phyloP scores from a whole-genome alignment of 257 asterid species.

The Apocynum venetum region DNA sequence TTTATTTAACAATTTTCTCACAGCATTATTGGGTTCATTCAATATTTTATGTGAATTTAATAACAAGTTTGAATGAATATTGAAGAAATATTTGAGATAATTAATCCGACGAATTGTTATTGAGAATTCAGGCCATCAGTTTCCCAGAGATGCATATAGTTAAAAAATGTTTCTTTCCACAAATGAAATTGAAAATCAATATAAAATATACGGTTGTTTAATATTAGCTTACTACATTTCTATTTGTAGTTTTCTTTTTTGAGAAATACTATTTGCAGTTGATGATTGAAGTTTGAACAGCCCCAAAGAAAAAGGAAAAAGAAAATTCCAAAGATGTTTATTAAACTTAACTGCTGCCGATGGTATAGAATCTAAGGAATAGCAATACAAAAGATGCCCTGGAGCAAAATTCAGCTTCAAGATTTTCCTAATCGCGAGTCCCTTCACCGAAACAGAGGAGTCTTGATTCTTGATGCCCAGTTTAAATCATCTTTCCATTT shows the following conservation, averaged over 20 bases:
- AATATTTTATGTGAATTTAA: neutral
- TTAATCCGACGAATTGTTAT: neutral
- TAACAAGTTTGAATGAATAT: neutral
- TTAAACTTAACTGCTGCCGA: neutral
- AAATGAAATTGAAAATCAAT: too few species aligned
- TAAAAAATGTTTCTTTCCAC: too few species aligned
- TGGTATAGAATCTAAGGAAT: neutral
- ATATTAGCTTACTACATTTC: too few species aligned
- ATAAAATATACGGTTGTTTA: too few species aligned
- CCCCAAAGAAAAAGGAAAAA: neutral
- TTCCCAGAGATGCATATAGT: too few species aligned
- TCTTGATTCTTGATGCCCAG: conserved; percentile 18
- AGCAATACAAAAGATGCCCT: neutral
- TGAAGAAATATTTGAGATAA: neutral
- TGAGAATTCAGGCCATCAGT: too few species aligned
- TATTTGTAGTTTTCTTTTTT: too few species aligned
- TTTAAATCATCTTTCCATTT: neutral
- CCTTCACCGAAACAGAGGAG: neutral
- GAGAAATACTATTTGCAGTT: too few species aligned
- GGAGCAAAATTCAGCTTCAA: neutral
- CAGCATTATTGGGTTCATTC: neutral
- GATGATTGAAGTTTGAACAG: neutral
- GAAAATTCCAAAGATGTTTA: neutral
- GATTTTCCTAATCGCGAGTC: neutral
- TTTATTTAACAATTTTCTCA: neutral